These are phyloP conservation scores for Fusarium albidum DNA, from an alignment of 2,329 filamentous ascomycete genomes.

Conservation along the genomic window DNA sequence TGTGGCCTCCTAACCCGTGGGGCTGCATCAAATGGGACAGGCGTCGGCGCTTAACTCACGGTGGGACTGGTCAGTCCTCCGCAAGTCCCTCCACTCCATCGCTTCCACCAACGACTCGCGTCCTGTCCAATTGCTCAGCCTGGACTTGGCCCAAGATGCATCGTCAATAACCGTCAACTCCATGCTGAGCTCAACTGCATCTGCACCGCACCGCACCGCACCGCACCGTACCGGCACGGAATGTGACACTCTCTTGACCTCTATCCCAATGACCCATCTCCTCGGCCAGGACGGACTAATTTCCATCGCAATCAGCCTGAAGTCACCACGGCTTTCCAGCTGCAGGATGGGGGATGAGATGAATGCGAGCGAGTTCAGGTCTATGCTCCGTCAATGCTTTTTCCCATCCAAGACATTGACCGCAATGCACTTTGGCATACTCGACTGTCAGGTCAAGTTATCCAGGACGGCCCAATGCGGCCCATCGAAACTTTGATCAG, in stretches of 20 bases:
- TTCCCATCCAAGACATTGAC: neutral
- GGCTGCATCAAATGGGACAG: slow-evolving; percentile 60
- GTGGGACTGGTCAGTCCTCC: slow-evolving; percentile 40
- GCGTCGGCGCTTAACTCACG: slow-evolving; percentile 64
- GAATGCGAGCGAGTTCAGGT: neutral
- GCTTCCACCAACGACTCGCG: slow-evolving; percentile 53
- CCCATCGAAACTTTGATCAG: neutral
- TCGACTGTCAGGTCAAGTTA: neutral
- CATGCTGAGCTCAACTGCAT: slow-evolving; percentile 25
- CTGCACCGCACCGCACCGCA: slow-evolving; percentile 23
- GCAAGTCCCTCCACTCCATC: slow-evolving; percentile 41
- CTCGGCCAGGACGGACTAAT: slow-evolving; percentile 1
- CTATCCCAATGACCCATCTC: slow-evolving; percentile 27
- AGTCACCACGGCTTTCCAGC: slow-evolving; percentile 8
- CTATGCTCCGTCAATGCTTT: neutral
- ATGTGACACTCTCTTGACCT: slow-evolving; percentile 35
- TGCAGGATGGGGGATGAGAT: neutral
- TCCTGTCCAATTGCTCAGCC: slow-evolving; percentile 22
- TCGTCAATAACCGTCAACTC: slow-evolving; percentile 24
- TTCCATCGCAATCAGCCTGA: slow-evolving; percentile 24
- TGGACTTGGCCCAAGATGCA: slow-evolving; percentile 4
- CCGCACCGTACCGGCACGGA: slow-evolving; percentile 24
- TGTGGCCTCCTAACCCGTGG: slow-evolving; percentile 43
- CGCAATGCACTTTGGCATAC: neutral
- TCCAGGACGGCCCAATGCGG: slow-evolving; percentile 4